phyloP scores from a whole-genome alignment of 140 eudicot species.

The Stevia rebaudiana region DNA sequence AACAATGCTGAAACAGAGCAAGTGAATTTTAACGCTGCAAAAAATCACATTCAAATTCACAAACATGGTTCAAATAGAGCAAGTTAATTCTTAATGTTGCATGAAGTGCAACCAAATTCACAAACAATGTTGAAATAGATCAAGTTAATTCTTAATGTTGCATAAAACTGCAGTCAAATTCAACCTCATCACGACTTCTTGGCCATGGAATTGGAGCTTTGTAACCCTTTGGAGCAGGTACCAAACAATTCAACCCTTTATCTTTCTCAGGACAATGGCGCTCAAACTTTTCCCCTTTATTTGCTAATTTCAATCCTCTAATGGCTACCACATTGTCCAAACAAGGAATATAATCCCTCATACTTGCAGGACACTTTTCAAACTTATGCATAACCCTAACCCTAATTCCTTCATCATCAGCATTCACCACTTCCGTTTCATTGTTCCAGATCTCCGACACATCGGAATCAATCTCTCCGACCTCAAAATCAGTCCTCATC shows the following conservation, averaged over 20 bases:
- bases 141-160: background rate
- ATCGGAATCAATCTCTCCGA: constrained; percentile 63
- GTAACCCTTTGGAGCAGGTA: constrained; percentile 65
- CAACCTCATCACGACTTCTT: constrained; percentile 76
- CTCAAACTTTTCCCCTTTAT: constrained; percentile 81
- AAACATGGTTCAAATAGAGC: background rate
- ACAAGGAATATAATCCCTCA: constrained; percentile 91
- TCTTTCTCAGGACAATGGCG: constrained; percentile 75
- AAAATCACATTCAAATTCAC: background rate
- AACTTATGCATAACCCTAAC: constrained; percentile 49
- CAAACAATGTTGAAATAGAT: background rate
- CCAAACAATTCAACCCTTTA: constrained; percentile 59
- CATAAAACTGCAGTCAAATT: background rate
- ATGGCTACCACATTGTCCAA: constrained; percentile 76
- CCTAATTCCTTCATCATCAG: constrained; percentile 20
- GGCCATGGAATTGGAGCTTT: constrained; percentile 77
- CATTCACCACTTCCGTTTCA: constrained; percentile 35
- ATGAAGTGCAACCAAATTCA: background rate
- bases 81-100: background rate
- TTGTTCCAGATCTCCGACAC: constrained; percentile 50
- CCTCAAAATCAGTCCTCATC: constrained; percentile 78
- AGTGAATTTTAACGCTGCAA: background rate
- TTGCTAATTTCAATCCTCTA: constrained; percentile 39
- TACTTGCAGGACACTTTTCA: constrained; percentile 46
- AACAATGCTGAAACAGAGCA: background rate